Evolutionary conservation across 2,329 filamentous ascomycete species (phyloP), one percentile per base, ranked within the genome.

Genomic region (Hypoxylon sp.): DNA sequence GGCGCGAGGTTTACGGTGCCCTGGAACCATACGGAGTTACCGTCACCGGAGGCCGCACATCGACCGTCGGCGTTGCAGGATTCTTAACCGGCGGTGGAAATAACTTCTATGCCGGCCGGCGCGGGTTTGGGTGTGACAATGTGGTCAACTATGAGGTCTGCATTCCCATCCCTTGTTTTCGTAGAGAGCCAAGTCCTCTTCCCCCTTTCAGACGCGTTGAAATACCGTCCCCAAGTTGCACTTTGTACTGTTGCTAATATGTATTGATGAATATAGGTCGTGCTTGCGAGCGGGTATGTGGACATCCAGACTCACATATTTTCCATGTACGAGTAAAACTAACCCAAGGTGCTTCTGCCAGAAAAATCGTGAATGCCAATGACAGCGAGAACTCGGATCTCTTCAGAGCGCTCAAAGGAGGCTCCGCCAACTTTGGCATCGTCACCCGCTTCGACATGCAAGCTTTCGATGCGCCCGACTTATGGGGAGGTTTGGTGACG

Each of bases 41-140:
- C 8, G 67, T 62, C 21, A 50, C 64, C 9, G 69, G 69, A 18
- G 67, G 67, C 5, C 65, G 70, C 3, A 55, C 63, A 13, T 50
- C 51, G 8, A 51, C 45, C 11, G 67, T 72, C n/a, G 70, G 68
- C 15, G 67, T 72, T 7, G 65, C 50, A 6, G 70, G 68, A 24
- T 68, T 72, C 17, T 49, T 67, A 6, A 57, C 62, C 1, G 69
- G 69, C 3, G 68, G 70, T 10, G 69, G 69, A 3, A 64, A 65
- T 37, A 62, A 58, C 2, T 67, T 65, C 46, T 62, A 62, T 40
- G 59, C 63, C 2, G 54, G 37, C 7, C 69, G 70, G 0, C 68
- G 75, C 37, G 80, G 81, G 2, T 77, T 77, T 53, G 75, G 71
- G n/a, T 79, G 76, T 47, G 80, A 80, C 53, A 78, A 75, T 27